Percentiles rank a stretch among this genome's conserved stretches.
Evolutionary conservation across 2,329 filamentous ascomycete genomes (phyloP).

Genomic region (Trichocomaceae sp.): DNA sequence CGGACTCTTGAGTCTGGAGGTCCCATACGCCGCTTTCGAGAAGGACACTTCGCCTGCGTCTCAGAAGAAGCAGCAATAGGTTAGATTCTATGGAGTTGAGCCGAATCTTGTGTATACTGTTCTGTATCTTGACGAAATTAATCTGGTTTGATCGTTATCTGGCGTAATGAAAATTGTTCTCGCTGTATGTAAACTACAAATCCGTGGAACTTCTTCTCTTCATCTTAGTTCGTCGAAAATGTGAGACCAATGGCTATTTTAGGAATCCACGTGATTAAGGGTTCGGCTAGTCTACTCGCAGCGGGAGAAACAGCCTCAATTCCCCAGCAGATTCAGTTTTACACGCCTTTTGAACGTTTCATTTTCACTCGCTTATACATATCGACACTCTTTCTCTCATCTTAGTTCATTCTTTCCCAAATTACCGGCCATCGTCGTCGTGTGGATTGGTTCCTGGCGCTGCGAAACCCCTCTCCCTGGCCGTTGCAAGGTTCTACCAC

Average conservation of each 20-base stretch:
- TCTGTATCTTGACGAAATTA: slow-evolving; percentile 4
- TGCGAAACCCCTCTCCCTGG: neutral
- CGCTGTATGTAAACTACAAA: neutral
- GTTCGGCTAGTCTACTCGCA: neutral
- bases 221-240: neutral
- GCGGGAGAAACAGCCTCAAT: slow-evolving; percentile 2
- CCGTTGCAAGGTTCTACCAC: neutral
- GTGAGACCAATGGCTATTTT: neutral
- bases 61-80: slow-evolving; percentile 69
- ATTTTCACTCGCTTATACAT: slow-evolving; percentile 4
- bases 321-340: neutral
- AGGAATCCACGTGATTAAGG: slow-evolving; percentile 2
- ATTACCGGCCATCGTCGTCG: neutral
- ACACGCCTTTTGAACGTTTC: neutral
- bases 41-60: slow-evolving; percentile 89
- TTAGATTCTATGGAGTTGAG: neutral
- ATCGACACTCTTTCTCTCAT: slow-evolving; percentile 3
- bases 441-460: slow-evolving; percentile 4
- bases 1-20: slow-evolving; percentile 72
- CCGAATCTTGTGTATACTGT: neutral
- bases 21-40: slow-evolving; percentile 91
- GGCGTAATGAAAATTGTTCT: neutral
- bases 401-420: neutral
- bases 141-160: slow-evolving; percentile 1
- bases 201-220: neutral